These are phyloP conservation scores for Rhodomyrtus psidioides DNA, from an alignment of 441 rosid species.

Conservation along the genomic window DNA sequence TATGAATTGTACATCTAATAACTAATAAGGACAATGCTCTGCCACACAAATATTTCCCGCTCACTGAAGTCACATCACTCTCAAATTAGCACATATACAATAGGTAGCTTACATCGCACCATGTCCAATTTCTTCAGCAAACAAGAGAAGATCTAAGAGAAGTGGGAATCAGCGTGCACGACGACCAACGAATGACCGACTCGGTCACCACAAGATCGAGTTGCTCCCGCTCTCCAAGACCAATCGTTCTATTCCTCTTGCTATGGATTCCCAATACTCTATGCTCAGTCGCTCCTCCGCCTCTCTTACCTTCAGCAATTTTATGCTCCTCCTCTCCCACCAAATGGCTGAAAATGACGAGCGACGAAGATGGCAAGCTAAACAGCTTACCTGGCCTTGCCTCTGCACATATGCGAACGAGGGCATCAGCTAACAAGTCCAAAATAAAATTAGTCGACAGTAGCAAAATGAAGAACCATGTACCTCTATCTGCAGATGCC, in stretches of 20 bases:
- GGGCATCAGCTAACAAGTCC: not conserved
- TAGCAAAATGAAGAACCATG: not conserved
- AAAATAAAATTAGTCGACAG: not conserved
- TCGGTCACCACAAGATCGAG: conserved; percentile 39
- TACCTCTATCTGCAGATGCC: conserved; percentile 25
- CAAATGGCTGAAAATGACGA: conserved; percentile 4
- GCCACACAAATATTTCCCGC: not conserved
- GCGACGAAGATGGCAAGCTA: conserved; percentile 16
- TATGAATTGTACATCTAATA: not conserved
- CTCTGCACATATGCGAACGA: conserved; percentile 8
- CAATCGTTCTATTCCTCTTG: conserved; percentile 54
- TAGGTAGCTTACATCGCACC: not conserved
- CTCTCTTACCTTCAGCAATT: conserved; percentile 21
- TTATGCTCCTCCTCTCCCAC: conserved; percentile 20
- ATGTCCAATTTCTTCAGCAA: conserved; percentile 23
- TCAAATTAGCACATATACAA: not conserved
- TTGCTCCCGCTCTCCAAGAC: conserved; percentile 45
- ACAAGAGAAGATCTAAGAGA: conserved; percentile 50
- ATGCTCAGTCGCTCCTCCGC: conserved; percentile 25
- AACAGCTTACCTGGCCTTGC: conserved; percentile 18
- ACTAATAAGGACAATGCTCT: not conserved
- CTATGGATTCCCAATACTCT: conserved; percentile 32
- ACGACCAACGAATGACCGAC: conserved; percentile 67
- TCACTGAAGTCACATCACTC: not conserved
- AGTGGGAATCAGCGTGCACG: conserved; percentile 49